Percentiles rank a stretch among this genome's conserved stretches.
Conservation (phyloP, 345 rosid species). For the Pugionium cornutum region DNA sequence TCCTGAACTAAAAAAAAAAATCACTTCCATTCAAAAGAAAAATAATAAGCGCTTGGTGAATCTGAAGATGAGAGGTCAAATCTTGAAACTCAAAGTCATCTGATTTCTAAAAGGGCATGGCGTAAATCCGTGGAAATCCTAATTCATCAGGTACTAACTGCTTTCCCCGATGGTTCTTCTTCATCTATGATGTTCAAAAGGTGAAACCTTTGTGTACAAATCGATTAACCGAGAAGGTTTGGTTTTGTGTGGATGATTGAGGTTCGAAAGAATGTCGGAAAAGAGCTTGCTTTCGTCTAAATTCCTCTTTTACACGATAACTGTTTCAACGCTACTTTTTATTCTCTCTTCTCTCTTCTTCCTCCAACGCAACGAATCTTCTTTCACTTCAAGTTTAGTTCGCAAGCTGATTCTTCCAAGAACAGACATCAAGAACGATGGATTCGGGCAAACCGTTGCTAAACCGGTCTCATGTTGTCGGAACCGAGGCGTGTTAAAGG, state of each 20-base stretch:
- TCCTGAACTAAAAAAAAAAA: no score
- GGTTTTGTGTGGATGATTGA: slow-evolving; percentile 23
- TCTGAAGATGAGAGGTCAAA: slow-evolving; percentile 20
- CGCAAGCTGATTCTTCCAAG: slow-evolving; percentile 63
- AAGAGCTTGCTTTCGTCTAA: slow-evolving; percentile 55
- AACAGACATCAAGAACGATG: slow-evolving; percentile 44
- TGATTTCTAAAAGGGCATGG: background rate
- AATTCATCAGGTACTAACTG: slow-evolving; percentile 29
- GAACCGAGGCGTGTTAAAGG: slow-evolving; percentile 48
- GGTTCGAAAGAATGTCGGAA: slow-evolving; percentile 51
- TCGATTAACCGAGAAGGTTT: background rate
- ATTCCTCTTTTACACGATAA: slow-evolving; percentile 58
- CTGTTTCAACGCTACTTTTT: slow-evolving; percentile 54
- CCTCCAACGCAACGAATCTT: slow-evolving; percentile 56
- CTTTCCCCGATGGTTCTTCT: background rate
- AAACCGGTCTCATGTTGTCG: slow-evolving; percentile 39
- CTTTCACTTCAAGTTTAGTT: slow-evolving; percentile 56
- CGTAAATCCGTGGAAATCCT: background rate
- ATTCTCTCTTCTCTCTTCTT: slow-evolving; percentile 59
- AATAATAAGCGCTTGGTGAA: background rate
- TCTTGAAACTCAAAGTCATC: slow-evolving; percentile 16
- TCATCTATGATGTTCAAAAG: slow-evolving; percentile 21
- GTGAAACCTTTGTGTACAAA: slow-evolving; percentile 19
- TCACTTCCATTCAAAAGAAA: no score
- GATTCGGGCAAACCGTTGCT: slow-evolving; percentile 21